phyloP scores from a whole-genome alignment of 768 basidiomycete species.

The Panaeolus papilionaceus region DNA sequence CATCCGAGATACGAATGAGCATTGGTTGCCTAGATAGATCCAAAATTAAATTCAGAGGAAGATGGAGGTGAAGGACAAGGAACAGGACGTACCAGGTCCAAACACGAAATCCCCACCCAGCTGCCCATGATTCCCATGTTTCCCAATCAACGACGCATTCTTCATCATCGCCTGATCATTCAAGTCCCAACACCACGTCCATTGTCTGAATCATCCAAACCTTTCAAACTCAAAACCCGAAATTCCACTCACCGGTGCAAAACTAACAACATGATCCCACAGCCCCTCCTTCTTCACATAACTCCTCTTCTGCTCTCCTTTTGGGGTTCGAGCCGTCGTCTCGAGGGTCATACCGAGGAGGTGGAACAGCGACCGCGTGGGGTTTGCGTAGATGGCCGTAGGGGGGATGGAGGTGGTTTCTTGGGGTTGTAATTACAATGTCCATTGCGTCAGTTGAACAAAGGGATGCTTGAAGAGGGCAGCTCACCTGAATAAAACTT shows the following conservation, averaged over 20 bases:
- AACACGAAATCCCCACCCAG: constrained; percentile 70
- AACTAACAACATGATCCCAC: constrained; percentile 12
- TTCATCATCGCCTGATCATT: constrained; percentile 47
- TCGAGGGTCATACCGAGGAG: constrained; percentile 67
- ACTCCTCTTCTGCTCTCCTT: constrained; percentile 48
- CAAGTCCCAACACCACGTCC: too few relatives aligned
- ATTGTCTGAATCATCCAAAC: too few relatives aligned
- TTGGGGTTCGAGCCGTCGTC: constrained; percentile 49
- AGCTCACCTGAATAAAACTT: constrained; percentile 51
- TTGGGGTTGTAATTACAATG: constrained; percentile 24
- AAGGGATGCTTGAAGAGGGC: neutral
- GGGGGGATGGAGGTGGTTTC: constrained; percentile 53
- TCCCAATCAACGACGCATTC: constrained; percentile 55
- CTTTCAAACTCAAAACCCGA: too few relatives aligned
- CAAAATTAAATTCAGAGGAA: too few relatives aligned
- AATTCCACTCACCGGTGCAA: neutral
- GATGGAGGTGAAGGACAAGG: too few relatives aligned
- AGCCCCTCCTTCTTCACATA: constrained; percentile 40
- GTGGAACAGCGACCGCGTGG: constrained; percentile 61
- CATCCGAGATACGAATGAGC: constrained; percentile 63
- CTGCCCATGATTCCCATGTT: constrained; percentile 67
- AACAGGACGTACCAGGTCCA: constrained; percentile 50
- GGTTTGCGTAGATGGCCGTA: constrained; percentile 65
- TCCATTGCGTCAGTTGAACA: neutral
- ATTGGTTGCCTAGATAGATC: constrained; percentile 42